Percentiles rank a stretch among this genome's conserved stretches.
phyloP scores from a whole-genome alignment of 2,329 filamentous ascomycete genomes.

The Calonectria hongkongensis region DNA sequence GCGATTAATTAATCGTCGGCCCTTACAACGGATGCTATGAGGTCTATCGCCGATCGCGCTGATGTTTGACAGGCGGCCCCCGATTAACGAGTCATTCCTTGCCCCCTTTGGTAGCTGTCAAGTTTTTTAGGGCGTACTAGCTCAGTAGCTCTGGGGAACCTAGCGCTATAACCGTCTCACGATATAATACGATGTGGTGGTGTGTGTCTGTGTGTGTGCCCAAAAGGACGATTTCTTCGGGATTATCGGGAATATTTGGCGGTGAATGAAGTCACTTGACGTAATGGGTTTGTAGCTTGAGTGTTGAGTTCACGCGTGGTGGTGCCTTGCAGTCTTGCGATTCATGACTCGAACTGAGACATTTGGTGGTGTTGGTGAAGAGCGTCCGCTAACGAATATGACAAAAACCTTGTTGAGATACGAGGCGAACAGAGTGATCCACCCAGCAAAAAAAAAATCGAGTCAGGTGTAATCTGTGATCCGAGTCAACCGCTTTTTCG shows the following conservation, averaged over 20 bases:
- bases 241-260: slow-evolving; percentile 1
- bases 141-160: slow-evolving; percentile 21
- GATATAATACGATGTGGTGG: neutral
- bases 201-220: neutral
- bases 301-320: slow-evolving; percentile 12
- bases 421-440: neutral
- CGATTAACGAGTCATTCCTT: slow-evolving; percentile 31
- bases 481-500: neutral
- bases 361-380: neutral
- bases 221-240: no score
- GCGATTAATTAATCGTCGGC: slow-evolving; percentile 7
- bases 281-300: slow-evolving; percentile 1
- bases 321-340: neutral
- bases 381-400: neutral
- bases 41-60: slow-evolving; percentile 4
- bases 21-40: neutral
- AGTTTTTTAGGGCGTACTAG: slow-evolving; percentile 11
- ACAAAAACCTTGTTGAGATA: slow-evolving; percentile 20
- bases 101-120: slow-evolving; percentile 1
- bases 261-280: slow-evolving; percentile 8
- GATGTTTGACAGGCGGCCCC: slow-evolving; percentile 10
- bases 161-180: slow-evolving; percentile 25
- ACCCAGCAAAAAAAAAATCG: neutral
- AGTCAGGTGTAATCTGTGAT: neutral
- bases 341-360: slow-evolving; percentile 16